Base-by-base conservation (phyloP, 192 early-diverging fungal species). In the Coemansia sp. region DNA sequence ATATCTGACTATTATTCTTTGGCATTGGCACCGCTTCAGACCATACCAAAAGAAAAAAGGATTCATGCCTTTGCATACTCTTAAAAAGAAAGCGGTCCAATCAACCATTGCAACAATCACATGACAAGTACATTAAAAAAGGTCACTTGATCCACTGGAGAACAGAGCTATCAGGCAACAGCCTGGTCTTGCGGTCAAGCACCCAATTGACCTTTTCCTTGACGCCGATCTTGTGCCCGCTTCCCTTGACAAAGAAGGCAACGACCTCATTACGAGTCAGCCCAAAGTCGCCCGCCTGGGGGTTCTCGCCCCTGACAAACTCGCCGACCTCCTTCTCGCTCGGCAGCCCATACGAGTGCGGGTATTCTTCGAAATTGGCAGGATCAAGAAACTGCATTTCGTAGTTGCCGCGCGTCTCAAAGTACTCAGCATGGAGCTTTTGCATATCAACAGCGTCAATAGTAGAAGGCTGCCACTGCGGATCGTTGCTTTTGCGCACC, bases 381-480 rank as follows among this genome's bases (percentile, higher is more conserved):
- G 31, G 72, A 34, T 65, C 84, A 6, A 91, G 63, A 16, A 80
- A 72, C 18, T 87, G 47, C 20, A 74, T 52, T 9, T 57, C 52
- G 3, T 74, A 63, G 33, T 72, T 67, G 24, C 74, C 0, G 67
- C 44, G 3, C 67, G 11, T 41, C 55, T 83, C 73, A 72, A 92
- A 91, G 78, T 92, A 92, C 57, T 86, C 73, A 2, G 75, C 66
- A 49, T 77, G 59, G 71, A 93, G 82, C 54, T 82, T 73, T 11
- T 71, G 40, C 55, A 87, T 82, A 22, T 87, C 71, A 10, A 91
- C 85, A 0, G 78, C 80, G 5, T 75, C 77, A 18, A 93, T 54
- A 3, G 82, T 75, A 0, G 88, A 52, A 1, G 94, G 95, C 9
- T 90, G 66, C 96, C 97, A 99, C 63, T 87, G 44, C 88, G 66